Base-by-base conservation (phyloP, 257 asterid genomes). In the Nicotiana sylvestris region DNA sequence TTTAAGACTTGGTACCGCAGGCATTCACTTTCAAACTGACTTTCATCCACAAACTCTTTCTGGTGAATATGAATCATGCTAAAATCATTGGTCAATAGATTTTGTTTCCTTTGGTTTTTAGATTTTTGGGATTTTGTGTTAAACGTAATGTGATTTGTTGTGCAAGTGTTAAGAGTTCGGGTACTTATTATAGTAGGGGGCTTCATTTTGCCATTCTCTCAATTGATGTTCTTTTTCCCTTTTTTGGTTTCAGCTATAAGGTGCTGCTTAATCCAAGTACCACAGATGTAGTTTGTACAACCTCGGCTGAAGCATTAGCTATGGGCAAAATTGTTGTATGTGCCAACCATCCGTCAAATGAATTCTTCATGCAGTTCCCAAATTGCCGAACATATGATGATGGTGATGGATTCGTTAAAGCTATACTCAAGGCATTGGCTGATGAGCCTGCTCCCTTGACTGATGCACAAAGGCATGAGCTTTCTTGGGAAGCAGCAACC, bases 401-500 rank as follows among this genome's bases (percentile, higher is more conserved):
- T 65, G 86, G 86, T 8, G 85, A 88, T 62, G 97, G 97, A 56
- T 94, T 96, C 58, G 94, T 96, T n/a, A 82, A 84, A 89, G 97
- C 96, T 85, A 91, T 93, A 66, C 62, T 55, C 78, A 81, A 89
- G 85, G 98, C 99, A 4, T 83, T 94, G 82, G 78, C 89, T 67
- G 98, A 94, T 78, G 90, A 90, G 81, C 99, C 98, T 80, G 88
- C 93, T 58, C 94, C 92, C 0, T 82, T 91, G 62, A 90, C 97
- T 10, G 92, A 91, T 70, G 92, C 86, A 5, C 98, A 93, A 78
- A 90, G 83, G 90, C 97, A 93, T 16, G 92, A 92, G 88, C 95
- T 96, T 76, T 96, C 98, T 35, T 96, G 99, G 99, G 98, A 94
- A 82, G 94, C 99, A 29, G 99, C 99, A 33, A 96, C 98, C 6